Conservation (phyloP, 2,329 filamentous ascomycete genomes). For the Fusarium sororula region DNA sequence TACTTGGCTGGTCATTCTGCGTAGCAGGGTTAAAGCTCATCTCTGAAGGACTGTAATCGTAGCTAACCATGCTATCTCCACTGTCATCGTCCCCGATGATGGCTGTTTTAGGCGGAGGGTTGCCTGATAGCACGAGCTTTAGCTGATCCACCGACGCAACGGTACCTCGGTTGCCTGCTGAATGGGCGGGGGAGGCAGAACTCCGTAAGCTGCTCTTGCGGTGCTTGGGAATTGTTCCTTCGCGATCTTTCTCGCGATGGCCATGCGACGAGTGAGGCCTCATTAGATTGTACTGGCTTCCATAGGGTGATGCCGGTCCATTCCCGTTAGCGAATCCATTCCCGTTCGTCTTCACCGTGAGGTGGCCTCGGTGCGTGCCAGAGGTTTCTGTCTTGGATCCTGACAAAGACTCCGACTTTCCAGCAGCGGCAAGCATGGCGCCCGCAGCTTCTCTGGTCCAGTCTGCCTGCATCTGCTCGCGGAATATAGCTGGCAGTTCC, state of each 20-base stretch:
- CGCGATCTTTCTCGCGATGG: constrained; percentile 45
- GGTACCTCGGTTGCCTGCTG: constrained; percentile 57
- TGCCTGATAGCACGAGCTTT: constrained; percentile 68
- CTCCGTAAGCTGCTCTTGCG: constrained; percentile 66
- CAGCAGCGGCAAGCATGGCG: constrained; percentile 72
- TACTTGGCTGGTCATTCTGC: constrained; percentile 45
- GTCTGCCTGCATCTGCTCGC: constrained; percentile 78
- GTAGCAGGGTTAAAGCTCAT: constrained; percentile 64
- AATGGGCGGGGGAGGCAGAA: constrained; percentile 56
- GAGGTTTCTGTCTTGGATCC: constrained; percentile 76
- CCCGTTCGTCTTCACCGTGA: constrained; percentile 62
- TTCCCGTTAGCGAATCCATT: constrained; percentile 45
- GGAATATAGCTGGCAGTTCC: constrained; percentile 73
- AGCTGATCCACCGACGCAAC: constrained; percentile 72
- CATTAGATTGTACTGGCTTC: constrained; percentile 58
- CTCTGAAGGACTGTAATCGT: constrained; percentile 74
- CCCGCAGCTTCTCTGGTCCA: constrained; percentile 84
- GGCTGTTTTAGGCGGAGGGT: constrained; percentile 52
- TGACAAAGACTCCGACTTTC: constrained; percentile 77
- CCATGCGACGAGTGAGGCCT: constrained; percentile 58
- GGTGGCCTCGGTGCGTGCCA: constrained; percentile 60
- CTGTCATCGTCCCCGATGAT: constrained; percentile 58
- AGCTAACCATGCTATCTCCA: constrained; percentile 77
- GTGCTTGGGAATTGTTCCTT: constrained; percentile 51
- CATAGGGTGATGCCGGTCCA: constrained; percentile 56